phyloP scores from a whole-genome alignment of 202 grass and related monocot species.

The Schoenoplectus tabernaemontani region DNA sequence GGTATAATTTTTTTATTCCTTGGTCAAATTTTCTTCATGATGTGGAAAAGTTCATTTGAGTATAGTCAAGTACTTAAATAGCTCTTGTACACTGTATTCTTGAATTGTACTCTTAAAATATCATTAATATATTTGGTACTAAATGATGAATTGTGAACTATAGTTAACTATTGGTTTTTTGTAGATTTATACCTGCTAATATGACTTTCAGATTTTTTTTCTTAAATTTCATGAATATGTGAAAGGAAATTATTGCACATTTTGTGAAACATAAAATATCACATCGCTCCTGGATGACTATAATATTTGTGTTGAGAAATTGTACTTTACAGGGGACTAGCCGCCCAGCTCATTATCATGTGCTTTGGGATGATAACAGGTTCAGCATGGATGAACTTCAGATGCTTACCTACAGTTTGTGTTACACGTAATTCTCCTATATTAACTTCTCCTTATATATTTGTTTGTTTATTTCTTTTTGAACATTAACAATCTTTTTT shows the following conservation, averaged over 20 bases:
- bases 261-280: not conserved
- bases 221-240: not conserved
- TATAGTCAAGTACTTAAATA: not conserved
- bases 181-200: not conserved
- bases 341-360: slow-evolving; percentile 56
- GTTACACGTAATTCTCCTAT: slow-evolving; percentile 48
- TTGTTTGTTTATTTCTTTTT: not conserved
- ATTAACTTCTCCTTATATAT: not conserved
- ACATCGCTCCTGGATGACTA: not conserved
- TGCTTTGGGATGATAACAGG: slow-evolving; percentile 57
- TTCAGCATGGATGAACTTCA: slow-evolving; percentile 56
- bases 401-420: slow-evolving; percentile 52
- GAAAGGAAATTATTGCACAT: not conserved
- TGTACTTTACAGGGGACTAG: slow-evolving; percentile 44
- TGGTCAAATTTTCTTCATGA: not conserved
- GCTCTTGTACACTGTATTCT: not conserved
- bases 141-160: not conserved
- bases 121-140: not conserved
- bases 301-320: not conserved
- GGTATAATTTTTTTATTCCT: slow-evolving; percentile 19
- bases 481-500: not conserved
- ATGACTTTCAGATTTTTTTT: not conserved
- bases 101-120: not conserved
- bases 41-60: not conserved
- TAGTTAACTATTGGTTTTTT: not conserved